Evolutionary conservation across 139 green algal species (phyloP).

Genomic region (Yamagishiella unicocca): DNA sequence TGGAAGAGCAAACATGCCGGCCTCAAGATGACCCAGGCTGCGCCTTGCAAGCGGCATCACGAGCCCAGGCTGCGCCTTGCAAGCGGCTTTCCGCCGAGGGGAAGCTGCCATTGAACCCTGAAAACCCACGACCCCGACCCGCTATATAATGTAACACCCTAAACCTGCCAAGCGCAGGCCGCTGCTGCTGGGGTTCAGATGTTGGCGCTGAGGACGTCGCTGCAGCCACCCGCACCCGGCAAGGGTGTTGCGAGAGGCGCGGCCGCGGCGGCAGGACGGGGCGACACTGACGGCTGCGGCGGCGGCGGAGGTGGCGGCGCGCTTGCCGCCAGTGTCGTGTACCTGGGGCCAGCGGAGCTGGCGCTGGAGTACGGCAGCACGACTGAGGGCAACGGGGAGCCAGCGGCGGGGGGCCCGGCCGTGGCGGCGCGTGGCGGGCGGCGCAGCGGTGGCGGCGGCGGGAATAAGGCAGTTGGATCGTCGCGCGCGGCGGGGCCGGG

Average conservation of each 20-base stretch:
- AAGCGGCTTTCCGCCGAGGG: too few relatives aligned
- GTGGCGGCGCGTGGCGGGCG: neutral
- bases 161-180: conserved; percentile 3
- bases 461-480: neutral
- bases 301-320: neutral
- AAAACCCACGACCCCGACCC: too few relatives aligned
- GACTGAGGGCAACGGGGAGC: neutral
- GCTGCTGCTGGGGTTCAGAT: conserved; percentile 57
- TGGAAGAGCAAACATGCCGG: too few relatives aligned
- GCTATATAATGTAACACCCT: neutral
- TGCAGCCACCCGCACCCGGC: neutral
- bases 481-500: too few relatives aligned
- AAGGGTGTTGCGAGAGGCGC: neutral
- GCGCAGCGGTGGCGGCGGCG: neutral
- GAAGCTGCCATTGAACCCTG: too few relatives aligned
- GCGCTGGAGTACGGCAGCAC: conserved; percentile 24
- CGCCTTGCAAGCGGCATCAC: too few relatives aligned
- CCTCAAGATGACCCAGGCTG: too few relatives aligned
- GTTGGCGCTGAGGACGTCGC: conserved; percentile 48
- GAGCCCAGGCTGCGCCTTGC: too few relatives aligned
- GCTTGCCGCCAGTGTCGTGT: neutral
- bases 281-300: neutral
- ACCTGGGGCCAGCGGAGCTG: conserved; percentile 20
- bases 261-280: neutral
- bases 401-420: neutral